Conservation (phyloP, 441 rosid species). For the Arabidopsis lyrata region DNA sequence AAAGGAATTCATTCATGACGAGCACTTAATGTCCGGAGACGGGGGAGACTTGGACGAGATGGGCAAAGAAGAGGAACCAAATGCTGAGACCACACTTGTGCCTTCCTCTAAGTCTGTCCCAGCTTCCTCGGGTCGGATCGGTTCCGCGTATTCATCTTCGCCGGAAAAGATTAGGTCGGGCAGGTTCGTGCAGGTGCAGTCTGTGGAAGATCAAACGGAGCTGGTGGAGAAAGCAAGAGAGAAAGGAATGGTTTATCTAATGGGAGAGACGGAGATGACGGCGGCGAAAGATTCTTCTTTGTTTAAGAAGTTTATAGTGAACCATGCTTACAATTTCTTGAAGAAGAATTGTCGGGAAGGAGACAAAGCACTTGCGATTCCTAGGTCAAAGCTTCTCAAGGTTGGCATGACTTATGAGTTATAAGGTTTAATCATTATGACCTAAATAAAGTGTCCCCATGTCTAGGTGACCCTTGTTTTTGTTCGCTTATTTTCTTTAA, state of each 20-base stretch:
- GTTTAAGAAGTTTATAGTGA: too few relatives aligned
- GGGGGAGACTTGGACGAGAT: constrained; percentile 28
- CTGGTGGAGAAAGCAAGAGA: constrained; percentile 69
- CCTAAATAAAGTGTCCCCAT: background rate
- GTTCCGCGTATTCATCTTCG: constrained; percentile 27
- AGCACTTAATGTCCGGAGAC: constrained; percentile 46
- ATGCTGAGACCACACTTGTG: constrained; percentile 20
- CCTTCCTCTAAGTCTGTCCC: constrained; percentile 16
- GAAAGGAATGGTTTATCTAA: constrained; percentile 66
- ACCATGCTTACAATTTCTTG: constrained; percentile 61
- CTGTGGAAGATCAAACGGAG: constrained; percentile 59
- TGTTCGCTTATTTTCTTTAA: too few relatives aligned
- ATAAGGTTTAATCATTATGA: constrained; percentile 32
- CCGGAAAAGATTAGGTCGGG: constrained; percentile 39
- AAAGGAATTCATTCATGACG: constrained; percentile 71
- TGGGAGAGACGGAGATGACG: constrained; percentile 78
- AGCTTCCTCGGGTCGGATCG: constrained; percentile 30
- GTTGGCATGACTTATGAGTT: constrained; percentile 89
- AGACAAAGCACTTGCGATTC: constrained; percentile 60
- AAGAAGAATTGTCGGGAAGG: constrained; percentile 73
- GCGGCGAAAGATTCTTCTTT: constrained; percentile 58
- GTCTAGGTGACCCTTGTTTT: too few relatives aligned
- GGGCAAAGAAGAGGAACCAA: constrained; percentile 32
- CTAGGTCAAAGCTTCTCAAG: constrained; percentile 64
- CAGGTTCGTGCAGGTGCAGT: constrained; percentile 29